Evolutionary conservation across 768 basidiomycete species (phyloP), one percentile per base, ranked within the genome.

Genomic region (Podaxis sp.): DNA sequence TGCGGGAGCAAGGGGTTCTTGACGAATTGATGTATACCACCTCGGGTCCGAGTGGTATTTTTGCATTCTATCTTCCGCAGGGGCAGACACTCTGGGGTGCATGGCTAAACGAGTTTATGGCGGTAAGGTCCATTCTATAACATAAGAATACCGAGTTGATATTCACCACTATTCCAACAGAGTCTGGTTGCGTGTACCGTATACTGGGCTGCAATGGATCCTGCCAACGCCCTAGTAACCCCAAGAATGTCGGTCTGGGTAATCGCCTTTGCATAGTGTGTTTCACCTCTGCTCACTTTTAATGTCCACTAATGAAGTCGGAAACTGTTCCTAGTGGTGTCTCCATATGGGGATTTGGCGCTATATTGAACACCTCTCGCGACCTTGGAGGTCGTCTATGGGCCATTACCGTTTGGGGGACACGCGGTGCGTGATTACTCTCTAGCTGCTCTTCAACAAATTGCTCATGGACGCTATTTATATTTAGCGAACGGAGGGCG

Each of bases 31-130:
- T 50, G 37, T 59, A 27, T 21, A 59, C 57, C 14, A 18, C 37
- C 10, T 16, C 18, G 23, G 57, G 57, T 13, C 57, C 57, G 23
- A 59, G 57, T 21, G 57, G 57, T 7, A 32, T 59, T 6, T 59
- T 59, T 42, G 57, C 57, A 7, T 59, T 59, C 14, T 59, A 59
- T 42, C 37, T 50, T 25, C 57, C 50, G 5, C 57, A 23, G 18
- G 57, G 57, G 2, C 57, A 59, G 38, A 40, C 57, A 27, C 16
- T 37, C 11, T 59, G 57, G 57, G 48, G 50, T 11, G 57, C 57
- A 16, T 59, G 57, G 57, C 18, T 59, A 32, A 59, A 51, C 38
- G 57, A 59, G 25, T 59, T 59, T 13, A 16, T 59, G 21, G 25
- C 57, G 21, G 57, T 59, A 23, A 50, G 57, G 25, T 32, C 9